phyloP scores from a whole-genome alignment of 192 early-diverging fungal genomes.

The Jimgerdemannia flammicorona region DNA sequence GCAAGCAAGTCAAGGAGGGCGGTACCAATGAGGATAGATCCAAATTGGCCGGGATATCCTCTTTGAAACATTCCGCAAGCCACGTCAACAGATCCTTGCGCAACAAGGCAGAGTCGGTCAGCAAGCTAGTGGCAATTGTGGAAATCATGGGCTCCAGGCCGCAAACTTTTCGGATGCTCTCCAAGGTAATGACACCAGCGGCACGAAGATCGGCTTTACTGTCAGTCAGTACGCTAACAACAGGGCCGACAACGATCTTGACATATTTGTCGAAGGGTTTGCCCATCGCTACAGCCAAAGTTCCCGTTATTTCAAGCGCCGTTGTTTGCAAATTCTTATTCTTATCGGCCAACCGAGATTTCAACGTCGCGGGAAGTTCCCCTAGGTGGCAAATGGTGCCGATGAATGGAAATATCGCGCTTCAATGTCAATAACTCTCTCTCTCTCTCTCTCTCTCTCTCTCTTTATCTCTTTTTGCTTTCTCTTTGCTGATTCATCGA shows the following conservation, averaged over 20 bases:
- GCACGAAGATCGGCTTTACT: slow-evolving; percentile 86
- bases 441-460: no score
- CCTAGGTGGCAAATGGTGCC: slow-evolving; percentile 12
- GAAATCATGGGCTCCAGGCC: slow-evolving; percentile 68
- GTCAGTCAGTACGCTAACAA: slow-evolving; percentile 77
- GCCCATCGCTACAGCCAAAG: slow-evolving; percentile 77
- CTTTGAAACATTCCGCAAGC: slow-evolving; percentile 61
- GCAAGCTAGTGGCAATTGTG: slow-evolving; percentile 60
- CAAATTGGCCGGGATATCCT: slow-evolving; percentile 35
- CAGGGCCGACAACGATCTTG: slow-evolving; percentile 62
- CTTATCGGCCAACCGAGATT: slow-evolving; percentile 78
- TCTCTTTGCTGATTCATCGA: no score
- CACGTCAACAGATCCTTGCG: slow-evolving; percentile 87
- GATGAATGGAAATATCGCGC: no score
- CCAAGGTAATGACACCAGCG: slow-evolving; percentile 70
- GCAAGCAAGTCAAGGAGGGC: slow-evolving; percentile 75
- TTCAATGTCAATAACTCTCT: no score
- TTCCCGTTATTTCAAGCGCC: slow-evolving; percentile 78
- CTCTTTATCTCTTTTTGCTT: no score
- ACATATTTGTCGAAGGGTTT: slow-evolving; percentile 79
- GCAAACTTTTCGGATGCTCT: slow-evolving; percentile 63
- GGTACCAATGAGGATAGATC: slow-evolving; percentile 65
- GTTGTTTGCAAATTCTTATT: slow-evolving; percentile 87
- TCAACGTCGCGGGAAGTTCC: slow-evolving; percentile 79
- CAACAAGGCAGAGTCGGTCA: slow-evolving; percentile 78